Evolutionary conservation across 1,139 yeast genomes (phyloP), one percentile per base, ranked within the genome.

Genomic region (Pichia sp.): DNA sequence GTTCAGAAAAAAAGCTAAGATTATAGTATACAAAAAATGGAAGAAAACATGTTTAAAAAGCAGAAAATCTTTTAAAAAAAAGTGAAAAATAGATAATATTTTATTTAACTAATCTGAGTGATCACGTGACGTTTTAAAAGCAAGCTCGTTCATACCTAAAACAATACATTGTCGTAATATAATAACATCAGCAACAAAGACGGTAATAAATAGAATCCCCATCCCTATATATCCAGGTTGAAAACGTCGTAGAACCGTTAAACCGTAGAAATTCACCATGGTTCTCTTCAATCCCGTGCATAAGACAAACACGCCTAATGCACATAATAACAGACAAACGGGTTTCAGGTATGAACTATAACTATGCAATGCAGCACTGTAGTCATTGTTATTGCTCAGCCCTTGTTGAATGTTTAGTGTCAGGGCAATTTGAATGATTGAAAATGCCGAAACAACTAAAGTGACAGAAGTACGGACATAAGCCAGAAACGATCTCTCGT

Each of bases 401-500:
- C 23, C 45, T 15, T 37, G 30, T 13, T 26, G 29, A 9, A 41
- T 38, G 9, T 42, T 13, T 26, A 41, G 15, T 20, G 41, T 39
- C 3, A 44, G 37, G 4, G 42, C 3, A 4, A 34, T 39, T 37
- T 44, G 45, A 6, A 39, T 44, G 9, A 47, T 40, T 11, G 51
- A 42, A 29, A 42, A 34, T 5, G 49, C 23, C 4, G 51, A 41
- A 15, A 49, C 27, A 3, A 49, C 41, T 1, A 47, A 12, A 8
- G 47, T 38, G 11, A 23, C 27, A 4, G 48, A 24, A 15, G 45
- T 29, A 1, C 52, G 41, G 20, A 41, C 16, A 18, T 39, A 41
- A 1, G 48, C 45, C 3, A 49, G 27, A 15, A 44, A 36, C 2
- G 48, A 41, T 23, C 50, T 20, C 20, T 47, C 52, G 30, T 44